Conservation (phyloP, 2,329 filamentous ascomycete species). For the Metarhizium album region DNA sequence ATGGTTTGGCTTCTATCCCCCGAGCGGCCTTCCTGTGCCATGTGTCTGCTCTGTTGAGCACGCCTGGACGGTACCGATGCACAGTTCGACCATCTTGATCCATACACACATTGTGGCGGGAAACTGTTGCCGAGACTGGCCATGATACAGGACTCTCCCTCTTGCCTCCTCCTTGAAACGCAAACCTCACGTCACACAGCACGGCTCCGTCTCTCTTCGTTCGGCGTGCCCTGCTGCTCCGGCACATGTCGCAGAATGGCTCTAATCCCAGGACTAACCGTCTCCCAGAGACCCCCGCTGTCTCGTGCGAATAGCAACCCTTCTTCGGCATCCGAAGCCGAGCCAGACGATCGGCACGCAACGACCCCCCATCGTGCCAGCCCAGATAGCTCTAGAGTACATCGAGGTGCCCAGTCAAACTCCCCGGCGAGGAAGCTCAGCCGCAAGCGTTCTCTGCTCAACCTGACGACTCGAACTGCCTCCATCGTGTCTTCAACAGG, state of each 20-base stretch:
- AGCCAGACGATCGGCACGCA: conserved; percentile 27
- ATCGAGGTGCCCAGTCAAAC: conserved; percentile 39
- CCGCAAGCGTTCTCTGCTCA: conserved; percentile 33
- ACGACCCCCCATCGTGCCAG: conserved; percentile 21
- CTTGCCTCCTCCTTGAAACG: background rate
- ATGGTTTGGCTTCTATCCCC: background rate
- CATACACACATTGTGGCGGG: background rate
- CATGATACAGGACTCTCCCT: background rate
- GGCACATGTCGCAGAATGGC: conserved; percentile 13
- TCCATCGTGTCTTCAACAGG: conserved; percentile 1
- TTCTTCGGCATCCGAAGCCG: conserved; percentile 33
- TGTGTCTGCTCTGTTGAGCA: background rate
- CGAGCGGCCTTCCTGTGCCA: background rate
- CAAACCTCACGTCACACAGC: background rate
- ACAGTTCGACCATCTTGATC: background rate
- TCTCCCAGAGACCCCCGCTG: conserved; percentile 16
- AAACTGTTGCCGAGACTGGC: background rate
- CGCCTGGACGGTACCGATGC: background rate
- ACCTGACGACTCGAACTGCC: conserved; percentile 20
- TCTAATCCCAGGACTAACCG: conserved; percentile 20
- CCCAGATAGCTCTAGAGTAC: conserved; percentile 39
- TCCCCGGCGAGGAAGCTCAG: conserved; percentile 29
- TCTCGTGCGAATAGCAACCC: conserved; percentile 15
- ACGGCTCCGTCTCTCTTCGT: background rate
- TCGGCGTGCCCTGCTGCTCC: conserved; percentile 1